phyloP scores from a whole-genome alignment of 202 grass and related monocot species.

The Setaria italica region DNA sequence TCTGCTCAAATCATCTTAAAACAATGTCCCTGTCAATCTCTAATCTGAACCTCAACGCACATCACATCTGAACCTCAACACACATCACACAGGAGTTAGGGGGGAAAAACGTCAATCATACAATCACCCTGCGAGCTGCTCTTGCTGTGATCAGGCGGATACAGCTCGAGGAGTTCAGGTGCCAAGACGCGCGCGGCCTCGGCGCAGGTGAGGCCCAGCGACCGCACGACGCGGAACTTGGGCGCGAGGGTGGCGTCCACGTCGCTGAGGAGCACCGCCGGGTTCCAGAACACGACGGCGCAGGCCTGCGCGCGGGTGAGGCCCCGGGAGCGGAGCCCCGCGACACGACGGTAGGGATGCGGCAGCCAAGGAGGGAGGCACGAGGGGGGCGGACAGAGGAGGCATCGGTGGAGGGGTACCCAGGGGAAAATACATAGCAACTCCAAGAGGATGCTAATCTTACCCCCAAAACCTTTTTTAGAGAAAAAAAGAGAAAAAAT shows the following conservation, averaged over 20 bases:
- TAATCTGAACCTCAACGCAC: no score
- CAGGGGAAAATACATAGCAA: no score
- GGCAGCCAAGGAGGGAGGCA: no score
- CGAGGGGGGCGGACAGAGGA: no score
- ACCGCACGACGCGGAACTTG: slow-evolving; percentile 44
- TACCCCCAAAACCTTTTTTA: no score
- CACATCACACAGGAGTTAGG: background rate
- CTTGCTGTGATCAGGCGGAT: slow-evolving; percentile 9
- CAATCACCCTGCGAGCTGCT: slow-evolving; percentile 14
- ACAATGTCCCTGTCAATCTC: background rate
- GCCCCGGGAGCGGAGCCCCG: slow-evolving; percentile 41
- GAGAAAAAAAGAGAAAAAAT: no score
- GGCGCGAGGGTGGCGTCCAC: slow-evolving; percentile 45
- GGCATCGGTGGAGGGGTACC: no score
- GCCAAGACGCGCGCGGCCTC: slow-evolving; percentile 37
- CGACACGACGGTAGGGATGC: no score
- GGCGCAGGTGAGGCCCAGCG: slow-evolving; percentile 27
- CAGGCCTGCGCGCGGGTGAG: slow-evolving; percentile 38
- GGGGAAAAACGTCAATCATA: background rate
- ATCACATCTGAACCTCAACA: background rate
- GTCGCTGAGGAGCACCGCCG: slow-evolving; percentile 29
- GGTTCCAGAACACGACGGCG: slow-evolving; percentile 15
- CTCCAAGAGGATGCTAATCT: no score
- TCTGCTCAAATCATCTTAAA: background rate
- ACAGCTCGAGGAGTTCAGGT: slow-evolving; percentile 39